Evolutionary conservation across 2,329 filamentous ascomycete species (phyloP).

Genomic region (Leptographium radiaticola): DNA sequence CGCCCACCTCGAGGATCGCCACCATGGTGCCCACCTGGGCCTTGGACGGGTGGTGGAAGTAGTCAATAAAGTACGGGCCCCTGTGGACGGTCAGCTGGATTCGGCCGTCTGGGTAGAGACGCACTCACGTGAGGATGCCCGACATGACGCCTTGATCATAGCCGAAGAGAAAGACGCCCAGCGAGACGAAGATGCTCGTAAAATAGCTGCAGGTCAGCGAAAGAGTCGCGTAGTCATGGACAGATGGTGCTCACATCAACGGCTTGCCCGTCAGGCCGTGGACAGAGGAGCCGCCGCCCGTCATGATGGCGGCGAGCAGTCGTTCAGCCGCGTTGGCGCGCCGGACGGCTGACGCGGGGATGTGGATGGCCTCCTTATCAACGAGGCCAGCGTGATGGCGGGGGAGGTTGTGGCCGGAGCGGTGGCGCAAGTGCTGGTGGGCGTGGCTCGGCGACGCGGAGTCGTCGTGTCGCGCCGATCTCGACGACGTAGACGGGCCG

Average conservation of each 20-base stretch:
- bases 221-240: background rate
- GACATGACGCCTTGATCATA: constrained; percentile 91
- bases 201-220: constrained; percentile 55
- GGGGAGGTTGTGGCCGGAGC: constrained; percentile 12
- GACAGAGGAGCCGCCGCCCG: constrained; percentile 60
- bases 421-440: constrained; percentile 18
- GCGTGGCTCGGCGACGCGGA: constrained; percentile 30
- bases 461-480: constrained; percentile 56
- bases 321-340: constrained; percentile 54
- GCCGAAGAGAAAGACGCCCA: constrained; percentile 79
- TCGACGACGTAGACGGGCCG: constrained; percentile 31
- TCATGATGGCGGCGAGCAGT: constrained; percentile 74
- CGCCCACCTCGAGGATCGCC: constrained; percentile 87
- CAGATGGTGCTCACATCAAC: constrained; percentile 49
- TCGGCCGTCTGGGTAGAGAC: background rate
- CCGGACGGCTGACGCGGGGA: constrained; percentile 55
- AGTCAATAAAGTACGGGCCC: constrained; percentile 76
- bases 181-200: constrained; percentile 78
- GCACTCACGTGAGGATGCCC: constrained; percentile 48
- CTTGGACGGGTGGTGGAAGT: constrained; percentile 78
- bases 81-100: constrained; percentile 29
- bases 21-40: constrained; percentile 95
- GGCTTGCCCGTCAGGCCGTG: constrained; percentile 94
- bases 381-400: constrained; percentile 27
- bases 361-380: constrained; percentile 67